phyloP scores from a whole-genome alignment of 2,329 filamentous ascomycete genomes.

The Escovopsis sp. region DNA sequence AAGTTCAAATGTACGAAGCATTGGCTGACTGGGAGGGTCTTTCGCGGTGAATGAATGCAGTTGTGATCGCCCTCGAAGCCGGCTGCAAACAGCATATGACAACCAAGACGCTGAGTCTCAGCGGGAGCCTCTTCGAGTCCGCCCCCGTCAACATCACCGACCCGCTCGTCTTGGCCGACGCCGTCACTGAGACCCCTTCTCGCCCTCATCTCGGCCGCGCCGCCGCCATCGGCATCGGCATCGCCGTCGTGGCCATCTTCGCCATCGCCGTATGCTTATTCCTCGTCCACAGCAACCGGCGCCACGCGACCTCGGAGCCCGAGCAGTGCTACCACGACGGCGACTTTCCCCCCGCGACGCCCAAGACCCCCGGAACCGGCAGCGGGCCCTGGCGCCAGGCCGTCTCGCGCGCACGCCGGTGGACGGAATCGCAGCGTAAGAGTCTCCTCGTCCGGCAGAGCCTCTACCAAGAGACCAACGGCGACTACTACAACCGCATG shows the following conservation, averaged over 20 bases:
- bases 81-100: constrained; percentile 30
- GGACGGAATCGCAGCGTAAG: not conserved
- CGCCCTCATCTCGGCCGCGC: constrained; percentile 25
- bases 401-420: constrained; percentile 10
- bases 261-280: constrained; percentile 28
- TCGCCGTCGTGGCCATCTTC: constrained; percentile 29
- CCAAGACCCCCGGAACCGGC: constrained; percentile 7
- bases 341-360: constrained; percentile 6
- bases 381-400: constrained; percentile 12
- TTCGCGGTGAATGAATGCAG: too few species aligned
- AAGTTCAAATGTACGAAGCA: too few species aligned
- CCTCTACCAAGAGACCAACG: constrained; percentile 14
- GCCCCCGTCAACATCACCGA: constrained; percentile 25
- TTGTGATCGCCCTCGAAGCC: constrained; percentile 30
- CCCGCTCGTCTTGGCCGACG: constrained; percentile 3
- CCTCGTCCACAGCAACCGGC: constrained; percentile 30
- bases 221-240: constrained; percentile 37
- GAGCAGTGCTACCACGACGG: constrained; percentile 6
- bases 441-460: not conserved
- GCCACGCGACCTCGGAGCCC: constrained; percentile 17
- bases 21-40: too few species aligned
- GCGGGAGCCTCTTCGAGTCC: constrained; percentile 25
- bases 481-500: constrained; percentile 25
- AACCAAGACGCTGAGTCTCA: constrained; percentile 25
- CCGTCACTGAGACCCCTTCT: constrained; percentile 9